Base-by-base conservation (phyloP, 768 basidiomycete species). In the Podaxis mareebaensis region DNA sequence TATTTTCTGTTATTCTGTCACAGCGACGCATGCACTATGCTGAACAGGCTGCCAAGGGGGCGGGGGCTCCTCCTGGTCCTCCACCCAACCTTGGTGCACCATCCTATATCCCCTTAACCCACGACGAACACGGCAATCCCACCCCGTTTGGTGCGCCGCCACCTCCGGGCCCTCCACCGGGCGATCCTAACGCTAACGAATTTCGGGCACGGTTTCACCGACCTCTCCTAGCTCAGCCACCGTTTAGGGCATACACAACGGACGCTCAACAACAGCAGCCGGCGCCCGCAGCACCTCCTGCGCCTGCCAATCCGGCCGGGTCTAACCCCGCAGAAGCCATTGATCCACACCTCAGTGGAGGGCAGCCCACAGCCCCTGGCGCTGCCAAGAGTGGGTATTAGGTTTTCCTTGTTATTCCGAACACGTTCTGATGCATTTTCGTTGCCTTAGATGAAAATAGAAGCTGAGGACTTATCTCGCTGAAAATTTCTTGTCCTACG, bases 11-110 rank as follows among this genome's bases (percentile, higher is more conserved):
- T 26, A 39, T 58, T 53, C 56, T 53, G 17, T 58, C 57, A 48
- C 66, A 80, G 79, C 77, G 79, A 20, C 79, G 78, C 20, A 65
- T 78, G 46, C 79, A 79, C 67, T 80, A 78, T 51, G 78, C 77
- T 53, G 76, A 79, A 63, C 74, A 76, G 58, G 75, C 76, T 22
- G 76, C 75, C 28, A 76, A 78, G 61, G 61, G 61, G 3, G 52
- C 52, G 55, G 73, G 69, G 10, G 70, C 70, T 6, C 73, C 75
- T 17, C 71, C 74, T 28, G 68, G 66, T 10, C 54, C 60, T 12
- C 69, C 68, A n/a, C 65, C 66, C 24, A 72, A 72, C 55, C 71
- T 68, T 12, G 53, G 71, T 74, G 13, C 46, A 24, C 49, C 74
- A 69, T 61, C 71, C 74, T 55, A 70, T 73, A 61, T 70, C 65